Conservation (phyloP, 257 asterid species). For the Fraxinus quadrangulata region DNA sequence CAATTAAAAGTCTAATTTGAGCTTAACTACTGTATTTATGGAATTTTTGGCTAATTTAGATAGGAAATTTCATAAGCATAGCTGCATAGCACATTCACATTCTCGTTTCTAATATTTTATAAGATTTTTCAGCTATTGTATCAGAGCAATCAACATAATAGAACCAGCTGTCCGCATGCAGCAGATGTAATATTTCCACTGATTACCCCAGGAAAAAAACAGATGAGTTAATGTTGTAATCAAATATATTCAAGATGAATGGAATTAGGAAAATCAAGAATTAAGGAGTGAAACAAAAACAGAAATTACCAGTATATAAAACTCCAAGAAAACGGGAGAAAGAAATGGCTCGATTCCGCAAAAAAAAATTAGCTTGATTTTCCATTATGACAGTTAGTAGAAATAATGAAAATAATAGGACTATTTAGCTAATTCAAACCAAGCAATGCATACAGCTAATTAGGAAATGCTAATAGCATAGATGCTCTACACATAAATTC, state of each 20-base stretch:
- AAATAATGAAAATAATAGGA: background rate
- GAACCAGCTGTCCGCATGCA: background rate
- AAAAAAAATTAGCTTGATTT: conserved; percentile 12
- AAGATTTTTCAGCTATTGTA: background rate
- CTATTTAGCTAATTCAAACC: conserved; percentile 14
- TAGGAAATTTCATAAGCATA: conserved; percentile 2
- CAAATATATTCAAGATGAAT: background rate
- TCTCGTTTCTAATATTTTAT: background rate
- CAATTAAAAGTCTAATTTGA: background rate
- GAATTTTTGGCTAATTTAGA: background rate
- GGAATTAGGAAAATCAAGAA: background rate
- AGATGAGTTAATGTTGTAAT: background rate
- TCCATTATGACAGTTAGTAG: conserved; percentile 8
- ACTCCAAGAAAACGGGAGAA: conserved; percentile 22
- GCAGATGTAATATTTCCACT: background rate
- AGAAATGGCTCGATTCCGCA: background rate
- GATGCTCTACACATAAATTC: background rate
- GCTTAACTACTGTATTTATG: conserved; percentile 1
- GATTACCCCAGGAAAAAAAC: conserved; percentile 7
- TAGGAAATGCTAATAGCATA: conserved; percentile 18
- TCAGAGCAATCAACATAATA: background rate
- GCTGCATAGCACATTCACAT: conserved; percentile 15
- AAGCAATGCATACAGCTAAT: conserved; percentile 19
- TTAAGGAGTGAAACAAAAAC: conserved; percentile 3
- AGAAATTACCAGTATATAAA: conserved; percentile 7